Conservation (phyloP, 2,329 filamentous ascomycete species). For the Seiridium unicorne region DNA sequence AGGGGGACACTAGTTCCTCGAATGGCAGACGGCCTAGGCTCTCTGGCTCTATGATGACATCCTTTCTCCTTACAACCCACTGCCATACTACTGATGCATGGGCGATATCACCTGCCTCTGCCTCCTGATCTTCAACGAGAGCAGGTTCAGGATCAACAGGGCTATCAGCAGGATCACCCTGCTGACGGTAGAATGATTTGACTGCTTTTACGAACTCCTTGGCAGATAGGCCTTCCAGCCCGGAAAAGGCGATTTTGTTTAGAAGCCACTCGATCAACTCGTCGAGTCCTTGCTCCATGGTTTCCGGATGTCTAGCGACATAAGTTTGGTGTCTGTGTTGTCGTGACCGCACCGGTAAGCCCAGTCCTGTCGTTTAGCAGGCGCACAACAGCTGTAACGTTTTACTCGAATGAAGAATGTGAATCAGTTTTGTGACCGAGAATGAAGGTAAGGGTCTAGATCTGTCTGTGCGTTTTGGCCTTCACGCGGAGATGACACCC, state of each 20-base stretch:
- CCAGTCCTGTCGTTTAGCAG: no score
- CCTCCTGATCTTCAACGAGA: neutral
- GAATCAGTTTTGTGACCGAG: no score
- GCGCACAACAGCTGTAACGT: no score
- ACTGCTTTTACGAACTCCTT: constrained; percentile 22
- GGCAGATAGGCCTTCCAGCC: constrained; percentile 31
- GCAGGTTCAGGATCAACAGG: neutral
- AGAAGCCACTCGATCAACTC: constrained; percentile 43
- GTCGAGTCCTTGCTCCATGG: constrained; percentile 39
- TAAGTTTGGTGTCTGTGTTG: constrained; percentile 5
- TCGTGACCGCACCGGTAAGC: neutral
- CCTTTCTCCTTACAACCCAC: constrained; percentile 36
- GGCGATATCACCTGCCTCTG: constrained; percentile 22
- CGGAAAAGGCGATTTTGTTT: constrained; percentile 41
- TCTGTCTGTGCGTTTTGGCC: no score
- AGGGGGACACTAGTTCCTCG: constrained; percentile 36
- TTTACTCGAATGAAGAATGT: no score
- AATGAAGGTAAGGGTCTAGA: no score
- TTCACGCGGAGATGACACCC: no score
- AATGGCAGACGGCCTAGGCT: constrained; percentile 36
- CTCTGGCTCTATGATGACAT: constrained; percentile 36
- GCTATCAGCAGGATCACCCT: neutral
- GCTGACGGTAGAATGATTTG: constrained; percentile 18
- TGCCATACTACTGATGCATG: constrained; percentile 40
- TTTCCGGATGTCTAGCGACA: constrained; percentile 12